phyloP scores from a whole-genome alignment of 768 basidiomycete genomes.

The Phlegmacium glaucopus region DNA sequence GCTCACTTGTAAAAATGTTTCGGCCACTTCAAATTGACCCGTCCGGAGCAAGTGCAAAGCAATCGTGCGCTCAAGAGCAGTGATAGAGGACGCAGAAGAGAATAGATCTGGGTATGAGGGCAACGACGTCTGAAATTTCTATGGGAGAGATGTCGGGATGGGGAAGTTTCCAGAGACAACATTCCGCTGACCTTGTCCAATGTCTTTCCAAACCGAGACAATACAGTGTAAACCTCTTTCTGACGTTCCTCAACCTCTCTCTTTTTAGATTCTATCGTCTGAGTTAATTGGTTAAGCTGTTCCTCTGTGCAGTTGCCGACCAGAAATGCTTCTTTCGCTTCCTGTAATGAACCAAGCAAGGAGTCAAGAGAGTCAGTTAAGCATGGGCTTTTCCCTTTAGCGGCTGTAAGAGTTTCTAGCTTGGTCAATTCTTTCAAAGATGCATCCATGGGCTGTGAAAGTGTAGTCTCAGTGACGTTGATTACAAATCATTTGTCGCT shows the following conservation, averaged over 20 bases:
- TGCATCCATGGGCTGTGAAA: slow-evolving; percentile 53
- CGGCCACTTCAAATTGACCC: slow-evolving; percentile 75
- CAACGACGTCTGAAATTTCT: slow-evolving; percentile 60
- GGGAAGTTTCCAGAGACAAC: not conserved
- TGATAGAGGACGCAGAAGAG: slow-evolving; percentile 52
- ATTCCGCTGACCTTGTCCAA: slow-evolving; percentile 76
- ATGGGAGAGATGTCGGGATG: not conserved
- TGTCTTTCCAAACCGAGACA: slow-evolving; percentile 78
- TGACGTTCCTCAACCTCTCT: slow-evolving; percentile 84
- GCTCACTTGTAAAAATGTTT: slow-evolving; percentile 69
- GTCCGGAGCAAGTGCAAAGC: slow-evolving; percentile 77
- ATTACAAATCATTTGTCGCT: no score
- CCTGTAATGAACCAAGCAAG: slow-evolving; percentile 54
- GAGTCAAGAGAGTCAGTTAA: slow-evolving; percentile 61
- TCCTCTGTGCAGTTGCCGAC: slow-evolving; percentile 47
- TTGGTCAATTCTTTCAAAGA: slow-evolving; percentile 77
- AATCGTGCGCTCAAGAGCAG: slow-evolving; percentile 66
- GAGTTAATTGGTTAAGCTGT: slow-evolving; percentile 46
- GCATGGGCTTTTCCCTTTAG: slow-evolving; percentile 52
- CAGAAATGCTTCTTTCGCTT: slow-evolving; percentile 51
- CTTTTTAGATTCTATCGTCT: slow-evolving; percentile 66
- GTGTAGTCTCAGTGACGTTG: no score
- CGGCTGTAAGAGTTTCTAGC: slow-evolving; percentile 60
- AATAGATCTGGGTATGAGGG: slow-evolving; percentile 70
- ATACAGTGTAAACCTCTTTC: slow-evolving; percentile 81